phyloP scores from a whole-genome alignment of 1,284 basidiomycete species.

The Cutaneotrichosporon dermatis region DNA sequence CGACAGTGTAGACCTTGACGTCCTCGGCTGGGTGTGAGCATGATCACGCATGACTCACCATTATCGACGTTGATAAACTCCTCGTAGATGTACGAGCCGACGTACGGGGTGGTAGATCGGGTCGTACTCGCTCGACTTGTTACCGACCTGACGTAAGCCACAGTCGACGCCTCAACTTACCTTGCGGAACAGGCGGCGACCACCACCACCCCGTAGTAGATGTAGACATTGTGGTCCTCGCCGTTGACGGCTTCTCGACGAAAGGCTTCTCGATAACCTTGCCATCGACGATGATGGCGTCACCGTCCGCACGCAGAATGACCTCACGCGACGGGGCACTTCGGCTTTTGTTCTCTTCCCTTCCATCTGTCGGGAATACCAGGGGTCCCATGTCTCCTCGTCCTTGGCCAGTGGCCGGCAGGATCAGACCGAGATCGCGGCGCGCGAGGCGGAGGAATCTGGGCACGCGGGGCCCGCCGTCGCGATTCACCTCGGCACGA shows the following conservation, averaged over 20 bases:
- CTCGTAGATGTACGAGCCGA: constrained; percentile 98
- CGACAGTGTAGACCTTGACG: constrained; percentile 99
- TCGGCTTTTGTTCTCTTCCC: constrained; percentile 52
- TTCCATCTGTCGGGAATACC: constrained; percentile 47
- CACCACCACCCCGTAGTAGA: constrained; percentile 95
- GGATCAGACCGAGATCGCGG: constrained; percentile 65
- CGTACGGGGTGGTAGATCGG: constrained; percentile 84
- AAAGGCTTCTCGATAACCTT: constrained; percentile 91
- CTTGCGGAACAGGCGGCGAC: constrained; percentile 87
- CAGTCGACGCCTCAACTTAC: neutral
- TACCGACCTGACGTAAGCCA: constrained; percentile 59
- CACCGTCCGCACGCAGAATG: constrained; percentile 70
- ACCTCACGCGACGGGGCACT: constrained; percentile 70
- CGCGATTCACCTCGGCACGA: constrained; percentile 84
- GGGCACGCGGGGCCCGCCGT: constrained; percentile 85
- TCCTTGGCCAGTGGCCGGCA: constrained; percentile 51
- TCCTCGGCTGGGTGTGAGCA: constrained; percentile 62
- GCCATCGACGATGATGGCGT: constrained; percentile 87
- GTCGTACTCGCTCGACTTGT: constrained; percentile 96
- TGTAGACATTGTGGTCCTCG: constrained; percentile 99
- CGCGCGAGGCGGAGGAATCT: constrained; percentile 69
- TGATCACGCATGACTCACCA: constrained; percentile 36
- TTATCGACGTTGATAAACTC: constrained; percentile 98
- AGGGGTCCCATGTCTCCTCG: constrained; percentile 45
- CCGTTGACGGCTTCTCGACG: constrained; percentile 98